A percentile compares a stretch with the other conserved stretches of the same genome.
These are phyloP conservation scores for Lactarius hatsudake DNA, from an alignment of 768 basidiomycete genomes.

Conservation along the genomic window DNA sequence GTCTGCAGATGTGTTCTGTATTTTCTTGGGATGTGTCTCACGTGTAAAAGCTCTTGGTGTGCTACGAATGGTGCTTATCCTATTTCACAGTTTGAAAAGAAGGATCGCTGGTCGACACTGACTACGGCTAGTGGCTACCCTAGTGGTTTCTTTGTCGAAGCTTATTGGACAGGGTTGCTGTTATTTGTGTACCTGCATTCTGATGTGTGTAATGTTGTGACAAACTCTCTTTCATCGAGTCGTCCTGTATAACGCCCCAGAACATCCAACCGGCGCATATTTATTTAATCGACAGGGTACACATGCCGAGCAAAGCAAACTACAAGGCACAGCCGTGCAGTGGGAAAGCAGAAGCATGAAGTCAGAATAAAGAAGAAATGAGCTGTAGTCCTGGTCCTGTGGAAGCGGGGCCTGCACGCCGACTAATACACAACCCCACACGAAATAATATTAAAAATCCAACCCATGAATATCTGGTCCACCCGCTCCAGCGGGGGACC, in stretches of 20 bases:
- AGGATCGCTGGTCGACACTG: neutral
- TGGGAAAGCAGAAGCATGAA: neutral
- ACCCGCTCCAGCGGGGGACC: neutral
- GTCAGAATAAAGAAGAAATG: neutral
- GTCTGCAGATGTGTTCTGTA: conserved; percentile 1
- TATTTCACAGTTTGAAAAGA: neutral
- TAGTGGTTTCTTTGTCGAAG: neutral
- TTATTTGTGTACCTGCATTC: neutral
- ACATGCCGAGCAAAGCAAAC: conserved; percentile 10
- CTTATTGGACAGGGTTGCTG: neutral
- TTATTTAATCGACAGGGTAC: neutral
- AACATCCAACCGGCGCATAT: neutral
- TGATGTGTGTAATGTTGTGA: neutral
- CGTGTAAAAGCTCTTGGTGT: conserved; percentile 8
- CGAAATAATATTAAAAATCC: neutral
- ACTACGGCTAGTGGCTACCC: neutral
- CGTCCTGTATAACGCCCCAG: neutral
- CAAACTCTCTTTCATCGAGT: neutral
- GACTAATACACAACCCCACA: conserved; percentile 3
- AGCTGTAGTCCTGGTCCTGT: neutral
- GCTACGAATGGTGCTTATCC: neutral
- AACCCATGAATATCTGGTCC: conserved; percentile 2
- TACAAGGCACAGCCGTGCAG: conserved; percentile 13
- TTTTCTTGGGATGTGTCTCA: conserved; percentile 2
- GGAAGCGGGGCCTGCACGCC: neutral